Percentiles rank a stretch among this genome's conserved stretches.
These are phyloP conservation scores for Teunomyces aglyptinius DNA, from an alignment of 805 yeast genomes.

Conservation along the genomic window DNA sequence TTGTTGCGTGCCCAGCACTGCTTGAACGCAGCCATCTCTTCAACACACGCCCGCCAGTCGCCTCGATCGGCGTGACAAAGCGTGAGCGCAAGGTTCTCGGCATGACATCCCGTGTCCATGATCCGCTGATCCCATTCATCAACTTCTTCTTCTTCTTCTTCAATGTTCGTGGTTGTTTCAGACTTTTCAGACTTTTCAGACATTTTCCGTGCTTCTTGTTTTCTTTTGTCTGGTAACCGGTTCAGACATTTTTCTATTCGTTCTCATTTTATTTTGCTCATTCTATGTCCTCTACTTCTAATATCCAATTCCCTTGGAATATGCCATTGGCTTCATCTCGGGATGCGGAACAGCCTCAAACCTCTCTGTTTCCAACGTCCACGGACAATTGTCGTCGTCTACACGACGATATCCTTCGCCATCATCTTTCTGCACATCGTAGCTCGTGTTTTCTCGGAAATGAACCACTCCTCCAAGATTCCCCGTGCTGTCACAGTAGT, in stretches of 20 bases:
- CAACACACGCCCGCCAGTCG: slow-evolving; percentile 39
- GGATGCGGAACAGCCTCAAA: slow-evolving; percentile 90
- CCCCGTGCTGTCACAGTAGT: slow-evolving; percentile 91
- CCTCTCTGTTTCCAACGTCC: slow-evolving; percentile 52
- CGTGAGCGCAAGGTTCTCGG: slow-evolving; percentile 39
- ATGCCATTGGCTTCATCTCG: slow-evolving; percentile 91
- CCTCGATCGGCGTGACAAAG: slow-evolving; percentile 47
- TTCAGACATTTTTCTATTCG: too few species aligned
- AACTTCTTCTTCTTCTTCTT: slow-evolving; percentile 27
- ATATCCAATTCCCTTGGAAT: slow-evolving; percentile 37
- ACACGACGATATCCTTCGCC: slow-evolving; percentile 41
- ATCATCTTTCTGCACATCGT: slow-evolving; percentile 45
- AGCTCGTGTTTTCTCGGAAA: slow-evolving; percentile 47
- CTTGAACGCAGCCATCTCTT: slow-evolving; percentile 54
- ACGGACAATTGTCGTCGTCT: slow-evolving; percentile 40
- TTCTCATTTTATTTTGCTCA: not conserved
- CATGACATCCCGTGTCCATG: slow-evolving; percentile 42
- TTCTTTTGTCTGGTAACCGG: too few species aligned
- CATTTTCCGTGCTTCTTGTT: too few species aligned
- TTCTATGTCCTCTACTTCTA: not conserved
- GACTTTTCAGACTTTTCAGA: too few species aligned
- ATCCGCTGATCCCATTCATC: slow-evolving; percentile 51
- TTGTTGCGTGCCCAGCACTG: slow-evolving; percentile 62
- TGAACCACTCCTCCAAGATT: slow-evolving; percentile 89
- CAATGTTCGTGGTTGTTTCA: not conserved